Base-by-base conservation (phyloP, 257 asterid genomes). In the Solanum medicagineum region DNA sequence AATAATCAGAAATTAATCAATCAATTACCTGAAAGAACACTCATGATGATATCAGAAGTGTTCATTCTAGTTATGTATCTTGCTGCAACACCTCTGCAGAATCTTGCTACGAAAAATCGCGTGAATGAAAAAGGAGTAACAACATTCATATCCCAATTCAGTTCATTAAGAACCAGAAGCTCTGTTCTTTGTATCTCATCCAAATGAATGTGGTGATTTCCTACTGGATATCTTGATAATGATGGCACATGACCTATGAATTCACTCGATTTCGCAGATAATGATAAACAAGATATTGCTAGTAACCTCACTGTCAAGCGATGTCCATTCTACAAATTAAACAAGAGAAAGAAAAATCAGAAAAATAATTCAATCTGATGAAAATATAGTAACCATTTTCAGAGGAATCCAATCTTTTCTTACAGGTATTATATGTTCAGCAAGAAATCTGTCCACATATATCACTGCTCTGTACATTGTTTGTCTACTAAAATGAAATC, bases 201-300 rank as follows among this genome's bases (percentile, higher is more conserved):
- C 53, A n/a, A 5, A 70, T 1, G 10, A 19, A 70, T 17, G 26
- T 42, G 1, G 54, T 40, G 42, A 55, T 84, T 88, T 6, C 83
- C 89, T 1, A 36, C 59, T 26, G 91, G 87, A 45, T 90, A 92
- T 14, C 88, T 89, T 1, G 93, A 79, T 20, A 93, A 84, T 40
- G 82, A n/a, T 14, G 93, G 93, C 69, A 88, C 17, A 47, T 14
- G 26, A 4, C 8, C 91, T 0, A 2, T 85, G 19, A 32, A 26
- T 84, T 91, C 97, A 44, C 91, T 94, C 94, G 91, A 85, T 80
- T 94, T 95, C 15, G 96, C 94, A 7, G 98, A 95, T 66, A 95
- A 47, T 13, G 95, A 91, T 13, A 95, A 83, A 73, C 98, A 94
- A 2, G 92, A 92, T 63, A 93, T 70, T 57, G 93, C 89, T 22